Base-by-base conservation (phyloP, 2,329 filamentous ascomycete species). In the Coniochaeta ligniaria region DNA sequence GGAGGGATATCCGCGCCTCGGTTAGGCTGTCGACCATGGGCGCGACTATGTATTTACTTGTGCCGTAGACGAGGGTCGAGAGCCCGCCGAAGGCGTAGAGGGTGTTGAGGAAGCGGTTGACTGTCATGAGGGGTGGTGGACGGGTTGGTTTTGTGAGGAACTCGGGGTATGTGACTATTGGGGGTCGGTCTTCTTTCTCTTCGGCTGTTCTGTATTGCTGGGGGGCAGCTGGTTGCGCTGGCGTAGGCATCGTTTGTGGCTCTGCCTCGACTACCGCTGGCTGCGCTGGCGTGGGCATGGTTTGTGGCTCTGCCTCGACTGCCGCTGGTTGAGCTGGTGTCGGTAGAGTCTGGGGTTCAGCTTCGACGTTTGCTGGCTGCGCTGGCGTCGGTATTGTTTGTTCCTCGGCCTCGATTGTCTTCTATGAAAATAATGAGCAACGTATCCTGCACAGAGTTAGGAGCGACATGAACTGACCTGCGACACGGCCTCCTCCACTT, bases 151-250 rank as follows among this genome's bases (percentile, higher is more conserved):
- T 83, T 59, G 83, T 79, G 63, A 89, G 81, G 71, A 89, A 89
- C 69, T 90, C 87, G 66, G 87, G 87, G 68, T 89, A 90, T 35
- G 87, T 90, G 67, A 89, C 80, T 65, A 90, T 86, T 16, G 85
- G 85, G 9, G 82, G 74, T 67, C 75, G 84, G 73, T 73, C 82
- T n/a, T 58, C 38, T 58, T 31, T 41, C 20, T 36, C 17, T 31
- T 45, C 56, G 56, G 56, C n/a, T 17, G 60, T 33, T 50, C 31
- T n/a, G 57, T 20, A 16, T n/a, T 20, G 36, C 31, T n/a, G 57
- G 24, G 3, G 17, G 12, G 38, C 38, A 41, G 35, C 54, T 59
- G 61, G 20, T 55, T 60, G 50, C 54, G 62, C 16, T 20, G 54
- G 54, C 6, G 54, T 57, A 11, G 54, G 54, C 20, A 38, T 35